phyloP scores from a whole-genome alignment of 2,329 filamentous ascomycete species.

The Calonectria fujianensis region DNA sequence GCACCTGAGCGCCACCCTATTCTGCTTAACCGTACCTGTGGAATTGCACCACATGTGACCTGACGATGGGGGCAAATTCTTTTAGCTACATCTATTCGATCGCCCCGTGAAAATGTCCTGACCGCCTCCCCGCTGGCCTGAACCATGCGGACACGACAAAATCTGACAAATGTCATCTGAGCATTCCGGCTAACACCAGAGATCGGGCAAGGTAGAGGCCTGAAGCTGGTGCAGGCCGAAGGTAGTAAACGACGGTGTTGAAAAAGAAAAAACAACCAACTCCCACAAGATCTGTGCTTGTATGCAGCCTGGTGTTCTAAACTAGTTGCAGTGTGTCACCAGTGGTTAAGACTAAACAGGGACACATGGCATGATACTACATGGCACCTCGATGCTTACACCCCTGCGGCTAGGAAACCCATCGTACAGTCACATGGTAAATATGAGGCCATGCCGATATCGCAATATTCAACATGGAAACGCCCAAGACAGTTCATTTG shows the following conservation, averaged over 20 bases:
- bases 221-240: neutral
- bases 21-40: neutral
- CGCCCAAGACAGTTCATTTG: neutral
- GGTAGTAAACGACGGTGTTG: neutral
- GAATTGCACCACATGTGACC: constrained; percentile 20
- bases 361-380: neutral
- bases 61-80: constrained; percentile 3
- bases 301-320: neutral
- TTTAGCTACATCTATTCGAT: neutral
- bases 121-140: neutral
- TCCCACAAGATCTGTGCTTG: neutral
- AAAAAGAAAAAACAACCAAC: neutral
- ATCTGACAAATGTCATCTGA: neutral
- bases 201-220: neutral
- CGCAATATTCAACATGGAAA: neutral
- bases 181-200: neutral
- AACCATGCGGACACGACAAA: neutral
- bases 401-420: neutral
- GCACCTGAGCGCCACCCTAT: neutral
- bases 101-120: neutral
- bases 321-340: neutral
- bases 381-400: neutral
- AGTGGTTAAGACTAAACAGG: neutral
- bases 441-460: neutral
- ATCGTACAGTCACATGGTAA: neutral